Conservation (phyloP, 129 eudicot genomes). For the Chrysanthemum makinoi region DNA sequence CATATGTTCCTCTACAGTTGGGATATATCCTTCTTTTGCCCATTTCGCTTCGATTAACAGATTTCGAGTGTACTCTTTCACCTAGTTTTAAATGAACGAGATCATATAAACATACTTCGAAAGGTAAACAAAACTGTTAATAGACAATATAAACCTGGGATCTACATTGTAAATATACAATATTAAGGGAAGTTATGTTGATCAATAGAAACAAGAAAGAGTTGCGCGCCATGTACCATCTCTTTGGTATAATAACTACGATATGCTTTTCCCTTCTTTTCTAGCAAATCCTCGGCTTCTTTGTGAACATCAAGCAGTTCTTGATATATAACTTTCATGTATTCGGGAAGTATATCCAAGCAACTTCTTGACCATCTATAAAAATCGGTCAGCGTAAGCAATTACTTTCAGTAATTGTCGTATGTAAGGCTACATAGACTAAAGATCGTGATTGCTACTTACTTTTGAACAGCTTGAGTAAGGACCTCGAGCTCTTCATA, state of each 20-base stretch:
- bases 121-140: too few species aligned
- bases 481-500: slow-evolving; percentile 3
- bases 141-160: too few species aligned
- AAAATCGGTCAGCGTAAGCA: not conserved
- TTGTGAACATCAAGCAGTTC: slow-evolving; percentile 21
- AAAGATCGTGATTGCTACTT: not conserved
- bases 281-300: slow-evolving; percentile 25
- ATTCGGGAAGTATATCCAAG: slow-evolving; percentile 32
- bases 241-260: slow-evolving; percentile 18
- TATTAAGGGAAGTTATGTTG: too few species aligned
- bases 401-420: not conserved
- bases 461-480: slow-evolving; percentile 50
- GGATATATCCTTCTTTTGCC: slow-evolving; percentile 24
- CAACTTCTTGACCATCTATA: slow-evolving; percentile 28
- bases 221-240: slow-evolving; percentile 11
- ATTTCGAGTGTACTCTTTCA: slow-evolving; percentile 21
- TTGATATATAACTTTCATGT: slow-evolving; percentile 24
- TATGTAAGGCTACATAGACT: not conserved
- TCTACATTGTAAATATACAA: too few species aligned
- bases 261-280: slow-evolving; percentile 13
- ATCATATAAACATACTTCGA: not conserved
- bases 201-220: too few species aligned
- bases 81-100: not conserved
- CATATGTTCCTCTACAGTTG: slow-evolving; percentile 36
- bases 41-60: slow-evolving; percentile 34